Evolutionary conservation across 1,284 basidiomycete genomes (phyloP).

Genomic region (Moniliophthora roreri): DNA sequence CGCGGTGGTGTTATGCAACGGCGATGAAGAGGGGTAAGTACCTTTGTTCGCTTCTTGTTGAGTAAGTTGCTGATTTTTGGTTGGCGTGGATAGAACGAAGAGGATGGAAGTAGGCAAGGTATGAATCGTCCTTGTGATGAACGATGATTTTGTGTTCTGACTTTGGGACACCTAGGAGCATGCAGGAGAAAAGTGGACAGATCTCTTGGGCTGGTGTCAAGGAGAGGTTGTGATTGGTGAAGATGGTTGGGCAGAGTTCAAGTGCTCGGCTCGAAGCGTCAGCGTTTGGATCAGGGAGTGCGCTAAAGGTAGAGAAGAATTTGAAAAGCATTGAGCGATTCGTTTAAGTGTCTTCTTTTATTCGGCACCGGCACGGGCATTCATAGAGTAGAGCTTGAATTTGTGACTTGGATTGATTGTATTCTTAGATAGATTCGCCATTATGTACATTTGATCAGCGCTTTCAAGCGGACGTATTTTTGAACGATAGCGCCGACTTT

Average conservation of each 20-base stretch:
- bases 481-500: too few relatives aligned
- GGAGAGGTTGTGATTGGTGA: conserved; percentile 51
- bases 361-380: too few relatives aligned
- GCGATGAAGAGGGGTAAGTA: conserved; percentile 26
- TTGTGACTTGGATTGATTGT: too few relatives aligned
- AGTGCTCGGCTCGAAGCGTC: conserved; percentile 40
- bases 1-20: conserved; percentile 42
- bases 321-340: conserved; percentile 14
- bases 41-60: neutral
- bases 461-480: too few relatives aligned
- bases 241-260: conserved; percentile 54
- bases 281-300: conserved; percentile 48
- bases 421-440: too few relatives aligned
- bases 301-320: conserved; percentile 42
- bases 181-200: neutral
- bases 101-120: conserved; percentile 44
- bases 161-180: neutral
- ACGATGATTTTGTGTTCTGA: too few relatives aligned
- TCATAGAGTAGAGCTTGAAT: too few relatives aligned
- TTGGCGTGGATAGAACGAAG: conserved; percentile 26
- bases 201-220: conserved; percentile 47
- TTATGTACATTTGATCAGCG: too few relatives aligned
- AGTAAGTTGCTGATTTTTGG: neutral
- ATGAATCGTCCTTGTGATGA: neutral
- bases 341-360: too few relatives aligned